Evolutionary conservation across 768 basidiomycete genomes (phyloP), one percentile per base, ranked within the genome.

Genomic region (Pulveroboletus sp.): DNA sequence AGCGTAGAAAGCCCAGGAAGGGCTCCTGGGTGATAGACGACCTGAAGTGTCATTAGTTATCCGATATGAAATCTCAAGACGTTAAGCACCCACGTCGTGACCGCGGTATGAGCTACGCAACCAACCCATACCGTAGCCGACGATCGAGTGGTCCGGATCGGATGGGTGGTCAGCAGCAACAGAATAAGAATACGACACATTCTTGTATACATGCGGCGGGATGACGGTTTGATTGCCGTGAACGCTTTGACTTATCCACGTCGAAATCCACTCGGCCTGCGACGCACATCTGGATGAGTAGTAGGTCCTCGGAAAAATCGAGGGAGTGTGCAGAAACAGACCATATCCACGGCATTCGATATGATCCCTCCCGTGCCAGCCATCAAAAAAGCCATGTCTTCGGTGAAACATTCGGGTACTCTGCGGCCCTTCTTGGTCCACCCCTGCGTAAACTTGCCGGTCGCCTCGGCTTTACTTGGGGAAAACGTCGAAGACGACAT

Each of bases 71-170:
- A 19, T 12, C 47, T 3, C 10, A 4, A 38, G 19, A 27, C 16
- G 24, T 31, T 13, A 20, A 41, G 22, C 20, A 40, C 63, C 36
- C 51, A 76, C 75, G 23, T 76, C 70, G 45, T 75, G 71, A 0
- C 71, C 76, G 2, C 59, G 62, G 45, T 72, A 74, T 1, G 75
- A 68, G 7, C 16, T 40, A 7, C 71, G 63, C 34, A n/a, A 29
- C 75, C 76, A 77, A 5, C 77, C 76, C 57, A 74, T 54, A 3
- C 72, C 74, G 53, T 77, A 78, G 6, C 64, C 71, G 2, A 34
- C 13, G 31, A 73, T 54, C 1, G 74, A 72, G 0, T 54, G n/a
- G 16, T 57, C 55, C 1, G 58, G 43, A 31, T 56, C 20, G 6
- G 7, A 5, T 1, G 59, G 47, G 13, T 56, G 54, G 17, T 42